phyloP scores from a whole-genome alignment of 768 basidiomycete genomes.

The Dictyophora rubrovolvata region DNA sequence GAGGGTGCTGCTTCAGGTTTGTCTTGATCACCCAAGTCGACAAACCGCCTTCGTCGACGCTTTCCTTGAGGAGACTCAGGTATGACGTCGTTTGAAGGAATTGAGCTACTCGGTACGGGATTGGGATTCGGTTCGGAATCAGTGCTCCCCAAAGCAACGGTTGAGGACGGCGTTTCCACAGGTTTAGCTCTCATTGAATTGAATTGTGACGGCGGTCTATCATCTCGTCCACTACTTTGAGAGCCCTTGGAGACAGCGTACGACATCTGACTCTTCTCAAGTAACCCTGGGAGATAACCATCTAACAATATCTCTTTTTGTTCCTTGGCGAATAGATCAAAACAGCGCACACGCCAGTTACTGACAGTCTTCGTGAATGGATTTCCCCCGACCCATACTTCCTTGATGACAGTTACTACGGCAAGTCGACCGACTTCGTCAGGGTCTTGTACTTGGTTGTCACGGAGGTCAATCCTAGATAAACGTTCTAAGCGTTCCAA shows the following conservation, averaged over 20 bases:
- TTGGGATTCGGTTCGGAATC: constrained; percentile 10
- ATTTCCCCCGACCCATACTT: constrained; percentile 82
- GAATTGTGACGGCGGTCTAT: constrained; percentile 29
- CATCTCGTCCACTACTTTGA: constrained; percentile 33
- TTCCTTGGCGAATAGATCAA: constrained; percentile 77
- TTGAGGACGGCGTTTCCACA: constrained; percentile 42
- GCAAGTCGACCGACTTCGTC: constrained; percentile 80
- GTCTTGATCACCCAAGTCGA: constrained; percentile 49
- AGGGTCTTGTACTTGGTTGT: constrained; percentile 71
- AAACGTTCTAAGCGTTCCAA: constrained; percentile 81
- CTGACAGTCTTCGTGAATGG: constrained; percentile 63
- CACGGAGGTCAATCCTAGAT: constrained; percentile 74
- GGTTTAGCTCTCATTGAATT: not conserved
- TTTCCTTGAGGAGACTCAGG: constrained; percentile 25
- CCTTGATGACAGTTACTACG: constrained; percentile 63
- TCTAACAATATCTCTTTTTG: constrained; percentile 72
- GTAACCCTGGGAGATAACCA: constrained; percentile 56
- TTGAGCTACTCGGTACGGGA: constrained; percentile 2
- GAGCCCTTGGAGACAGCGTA: constrained; percentile 27
- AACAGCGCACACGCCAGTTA: constrained; percentile 67
- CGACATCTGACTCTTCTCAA: constrained; percentile 52
- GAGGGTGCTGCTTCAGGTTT: constrained; percentile 18
- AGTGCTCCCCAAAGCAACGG: constrained; percentile 46
- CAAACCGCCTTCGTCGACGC: constrained; percentile 64
- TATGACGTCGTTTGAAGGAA: not conserved